Base-by-base conservation (phyloP, 495 filamentous ascomycete species). In the Neurospora sp. region DNA sequence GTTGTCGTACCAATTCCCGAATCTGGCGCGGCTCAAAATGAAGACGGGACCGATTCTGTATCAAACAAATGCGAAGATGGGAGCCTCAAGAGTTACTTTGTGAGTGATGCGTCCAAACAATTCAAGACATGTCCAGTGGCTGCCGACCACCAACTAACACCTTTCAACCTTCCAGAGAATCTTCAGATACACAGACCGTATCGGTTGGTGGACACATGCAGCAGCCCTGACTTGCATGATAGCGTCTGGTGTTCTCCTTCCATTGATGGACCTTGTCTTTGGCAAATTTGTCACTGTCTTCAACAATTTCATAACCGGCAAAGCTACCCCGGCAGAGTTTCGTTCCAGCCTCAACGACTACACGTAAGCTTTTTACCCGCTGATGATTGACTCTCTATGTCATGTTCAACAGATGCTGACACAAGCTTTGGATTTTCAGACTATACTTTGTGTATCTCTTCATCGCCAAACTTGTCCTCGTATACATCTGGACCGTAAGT, bases 381-480 rank as follows among this genome's bases (percentile, higher is more conserved):
- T 39, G 14, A 16, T 3, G 9, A 2, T 20, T 49, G 44, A 49
- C 44, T 3, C 70, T 3, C 20, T 10, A n/a, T 40, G 18, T 23
- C n/a, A 16, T 42, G 70, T 16, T 4, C 16, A 38, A 66, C 4
- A 18, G 14, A 16, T n/a, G 18, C 71, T 72, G 27, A 72, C 18
- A 70, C 3, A 31, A 27, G 3, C 42, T 72, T 46, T 20, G 42
- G 18, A 20, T 1, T 46, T 39, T 8, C 35, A 35, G 54, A 70
- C 79, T 88, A 0, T 88, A 84, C 72, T 83, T 88, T 39, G 78
- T 88, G 37, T 89, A 88, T 72, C 73, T 89, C 16, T 88, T 88
- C 77, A 82, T 88, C 66, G 87, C 76, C 4, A 86, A 87, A 75
- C 87, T 86, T 71, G 60, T 80, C 12, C 74, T 87, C 7, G 79